Evolutionary conservation across 2,329 filamentous ascomycete species (phyloP).

Genomic region (Ophiostoma angusticollis): DNA sequence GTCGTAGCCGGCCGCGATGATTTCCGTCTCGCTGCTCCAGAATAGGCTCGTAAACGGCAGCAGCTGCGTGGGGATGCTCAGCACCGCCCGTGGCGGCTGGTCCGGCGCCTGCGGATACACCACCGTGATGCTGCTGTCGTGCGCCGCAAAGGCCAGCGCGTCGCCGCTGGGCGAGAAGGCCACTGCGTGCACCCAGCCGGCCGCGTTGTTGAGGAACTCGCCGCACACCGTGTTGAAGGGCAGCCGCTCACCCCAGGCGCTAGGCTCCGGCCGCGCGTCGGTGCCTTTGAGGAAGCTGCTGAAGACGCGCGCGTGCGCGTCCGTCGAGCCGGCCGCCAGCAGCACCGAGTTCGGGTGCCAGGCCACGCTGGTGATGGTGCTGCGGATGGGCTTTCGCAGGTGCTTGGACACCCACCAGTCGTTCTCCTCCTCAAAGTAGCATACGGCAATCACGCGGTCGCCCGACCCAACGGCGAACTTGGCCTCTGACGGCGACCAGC

Average conservation of each 20-base stretch:
- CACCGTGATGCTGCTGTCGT: slow-evolving; percentile 93
- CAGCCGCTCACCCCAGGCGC: slow-evolving; percentile 85
- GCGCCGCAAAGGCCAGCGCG: slow-evolving; percentile 84
- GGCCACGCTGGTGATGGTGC: slow-evolving; percentile 84
- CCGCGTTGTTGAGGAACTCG: slow-evolving; percentile 90
- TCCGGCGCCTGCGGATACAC: slow-evolving; percentile 90
- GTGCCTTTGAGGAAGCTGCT: slow-evolving; percentile 94
- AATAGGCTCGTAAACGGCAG: slow-evolving; percentile 86
- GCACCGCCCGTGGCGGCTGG: slow-evolving; percentile 76
- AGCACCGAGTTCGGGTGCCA: slow-evolving; percentile 98
- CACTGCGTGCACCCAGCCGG: slow-evolving; percentile 90
- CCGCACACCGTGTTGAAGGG: slow-evolving; percentile 98
- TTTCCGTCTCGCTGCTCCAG: slow-evolving; percentile 85
- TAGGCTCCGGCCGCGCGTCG: slow-evolving; percentile 72
- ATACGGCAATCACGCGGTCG: slow-evolving; percentile 87
- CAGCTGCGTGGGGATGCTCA: slow-evolving; percentile 80
- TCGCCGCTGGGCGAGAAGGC: slow-evolving; percentile 87
- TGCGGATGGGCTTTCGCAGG: slow-evolving; percentile 96
- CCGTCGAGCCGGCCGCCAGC: slow-evolving; percentile 87
- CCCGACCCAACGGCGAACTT: slow-evolving; percentile 97
- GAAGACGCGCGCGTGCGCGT: slow-evolving; percentile 90
- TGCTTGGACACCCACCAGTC: slow-evolving; percentile 99
- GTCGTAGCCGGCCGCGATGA: slow-evolving; percentile 87
- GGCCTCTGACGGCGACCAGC: slow-evolving; percentile 91
- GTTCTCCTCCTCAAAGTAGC: slow-evolving; percentile 98